A percentile compares a stretch with the other conserved stretches of the same genome.
phyloP scores from a whole-genome alignment of 2,329 filamentous ascomycete species.

The Claviceps fusiformis region DNA sequence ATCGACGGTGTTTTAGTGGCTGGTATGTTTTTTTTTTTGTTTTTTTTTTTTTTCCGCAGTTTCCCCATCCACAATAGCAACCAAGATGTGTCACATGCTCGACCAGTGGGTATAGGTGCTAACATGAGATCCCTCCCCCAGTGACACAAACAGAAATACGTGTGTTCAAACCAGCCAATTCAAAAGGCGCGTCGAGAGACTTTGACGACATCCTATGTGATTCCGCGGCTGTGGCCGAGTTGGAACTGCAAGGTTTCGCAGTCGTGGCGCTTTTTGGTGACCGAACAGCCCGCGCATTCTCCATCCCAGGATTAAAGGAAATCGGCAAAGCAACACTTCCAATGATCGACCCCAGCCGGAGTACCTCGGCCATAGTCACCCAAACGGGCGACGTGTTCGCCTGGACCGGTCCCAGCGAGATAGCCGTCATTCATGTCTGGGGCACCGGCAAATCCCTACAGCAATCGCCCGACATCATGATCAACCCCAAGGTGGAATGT shows the following conservation, averaged over 20 bases:
- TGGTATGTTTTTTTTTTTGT: conserved; percentile 30
- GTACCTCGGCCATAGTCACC: conserved; percentile 56
- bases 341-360: conserved; percentile 61
- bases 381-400: conserved; percentile 70
- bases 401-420: conserved; percentile 79
- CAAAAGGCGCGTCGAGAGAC: conserved; percentile 83
- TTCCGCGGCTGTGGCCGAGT: conserved; percentile 61
- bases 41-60: neutral
- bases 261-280: conserved; percentile 79
- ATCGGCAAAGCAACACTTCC: conserved; percentile 55
- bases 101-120: neutral
- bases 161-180: conserved; percentile 71
- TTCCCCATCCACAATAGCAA: too few species aligned
- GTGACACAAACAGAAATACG: conserved; percentile 59
- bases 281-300: conserved; percentile 64
- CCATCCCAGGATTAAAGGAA: conserved; percentile 79
- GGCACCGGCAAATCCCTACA: conserved; percentile 55
- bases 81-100: neutral
- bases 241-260: conserved; percentile 62
- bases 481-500: conserved; percentile 60
- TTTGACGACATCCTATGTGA: conserved; percentile 79
- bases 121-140: conserved; percentile 18
- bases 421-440: conserved; percentile 75
- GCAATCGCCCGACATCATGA: conserved; percentile 55
- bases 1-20: conserved; percentile 71